These are phyloP conservation scores for Pseudogymnoascus sp. DNA, from an alignment of 2,329 filamentous ascomycete genomes.

Conservation along the genomic window DNA sequence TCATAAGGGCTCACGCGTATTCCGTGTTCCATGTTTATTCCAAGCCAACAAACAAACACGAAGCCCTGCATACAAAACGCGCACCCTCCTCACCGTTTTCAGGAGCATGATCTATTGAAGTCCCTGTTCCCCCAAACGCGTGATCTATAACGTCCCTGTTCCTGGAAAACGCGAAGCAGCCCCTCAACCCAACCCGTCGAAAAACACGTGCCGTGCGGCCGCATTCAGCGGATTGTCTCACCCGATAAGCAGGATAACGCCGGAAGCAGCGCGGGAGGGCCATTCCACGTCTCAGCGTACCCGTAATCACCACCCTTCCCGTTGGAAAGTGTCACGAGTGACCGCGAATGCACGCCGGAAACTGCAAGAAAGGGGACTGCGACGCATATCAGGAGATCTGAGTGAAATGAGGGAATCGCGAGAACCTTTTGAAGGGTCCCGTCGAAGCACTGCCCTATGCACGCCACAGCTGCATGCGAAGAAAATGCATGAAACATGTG, in stretches of 20 bases:
- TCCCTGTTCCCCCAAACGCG: background rate
- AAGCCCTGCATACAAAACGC: background rate
- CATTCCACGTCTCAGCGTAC: background rate
- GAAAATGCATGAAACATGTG: conserved; percentile 7
- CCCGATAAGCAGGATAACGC: conserved; percentile 7
- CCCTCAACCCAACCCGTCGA: background rate
- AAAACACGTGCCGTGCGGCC: background rate
- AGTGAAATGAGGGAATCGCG: background rate
- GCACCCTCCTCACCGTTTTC: background rate
- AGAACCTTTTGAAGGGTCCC: background rate
- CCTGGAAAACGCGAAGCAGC: background rate
- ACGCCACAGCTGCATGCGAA: conserved; percentile 6
- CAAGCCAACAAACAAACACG: background rate
- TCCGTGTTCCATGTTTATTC: conserved; percentile 7
- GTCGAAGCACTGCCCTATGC: background rate
- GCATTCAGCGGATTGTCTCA: background rate
- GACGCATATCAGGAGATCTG: background rate
- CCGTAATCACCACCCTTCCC: background rate
- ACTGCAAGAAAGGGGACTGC: background rate
- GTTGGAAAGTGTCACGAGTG: background rate
- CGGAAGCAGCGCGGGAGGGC: conserved; percentile 7
- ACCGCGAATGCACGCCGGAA: background rate
- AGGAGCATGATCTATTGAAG: background rate
- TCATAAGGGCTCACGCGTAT: conserved; percentile 4
- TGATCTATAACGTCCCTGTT: conserved; percentile 3